These are phyloP conservation scores for Fomitopsis palustris DNA, from an alignment of 1,284 basidiomycete genomes.

Conservation along the genomic window DNA sequence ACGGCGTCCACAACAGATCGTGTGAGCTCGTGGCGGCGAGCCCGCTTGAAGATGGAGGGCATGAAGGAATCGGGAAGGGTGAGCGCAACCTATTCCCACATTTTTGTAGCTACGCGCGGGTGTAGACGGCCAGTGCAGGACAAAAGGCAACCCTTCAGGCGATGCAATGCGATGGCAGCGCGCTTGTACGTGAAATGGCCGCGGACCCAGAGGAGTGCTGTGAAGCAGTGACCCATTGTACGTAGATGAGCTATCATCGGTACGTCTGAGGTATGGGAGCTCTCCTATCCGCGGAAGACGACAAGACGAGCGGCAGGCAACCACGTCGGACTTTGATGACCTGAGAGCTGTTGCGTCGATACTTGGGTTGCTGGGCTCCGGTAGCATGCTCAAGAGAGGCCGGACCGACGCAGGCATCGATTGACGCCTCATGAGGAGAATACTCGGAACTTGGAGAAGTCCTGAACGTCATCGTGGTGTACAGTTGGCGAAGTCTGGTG, in stretches of 20 bases:
- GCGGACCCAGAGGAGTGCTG: background rate
- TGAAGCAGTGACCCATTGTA: background rate
- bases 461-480: too few relatives aligned
- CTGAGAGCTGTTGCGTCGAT: background rate
- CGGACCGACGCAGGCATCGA: too few relatives aligned
- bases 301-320: background rate
- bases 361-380: background rate
- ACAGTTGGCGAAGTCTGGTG: too few relatives aligned
- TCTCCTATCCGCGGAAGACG: background rate
- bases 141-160: background rate
- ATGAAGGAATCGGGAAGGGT: constrained; percentile 14
- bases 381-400: background rate
- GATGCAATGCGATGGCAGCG: constrained; percentile 4
- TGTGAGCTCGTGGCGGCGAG: constrained; percentile 32
- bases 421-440: too few relatives aligned
- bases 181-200: background rate
- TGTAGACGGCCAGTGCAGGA: background rate
- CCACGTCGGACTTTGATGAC: background rate
- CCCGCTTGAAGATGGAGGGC: constrained; percentile 35
- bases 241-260: background rate
- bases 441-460: too few relatives aligned
- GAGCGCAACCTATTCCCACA: background rate
- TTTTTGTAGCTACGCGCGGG: background rate
- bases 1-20: constrained; percentile 33
- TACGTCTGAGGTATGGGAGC: background rate